phyloP scores from a whole-genome alignment of 257 asterid species.

The Paraleonurus japonicus region DNA sequence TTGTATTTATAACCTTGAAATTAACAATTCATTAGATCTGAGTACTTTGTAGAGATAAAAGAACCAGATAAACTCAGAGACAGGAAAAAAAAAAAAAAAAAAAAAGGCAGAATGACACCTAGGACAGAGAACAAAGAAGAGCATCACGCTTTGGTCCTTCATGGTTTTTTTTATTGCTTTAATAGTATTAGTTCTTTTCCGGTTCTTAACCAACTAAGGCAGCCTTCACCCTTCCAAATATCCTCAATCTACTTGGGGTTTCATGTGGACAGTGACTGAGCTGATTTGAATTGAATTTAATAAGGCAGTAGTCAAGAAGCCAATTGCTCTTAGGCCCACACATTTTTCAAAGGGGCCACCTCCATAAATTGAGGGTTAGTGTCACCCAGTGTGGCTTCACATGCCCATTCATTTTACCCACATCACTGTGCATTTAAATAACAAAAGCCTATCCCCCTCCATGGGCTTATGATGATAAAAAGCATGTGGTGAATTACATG shows the following conservation, averaged over 20 bases:
- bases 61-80: constrained; percentile 10
- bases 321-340: constrained; percentile 50
- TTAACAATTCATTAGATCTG: background rate
- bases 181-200: constrained; percentile 18
- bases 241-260: constrained; percentile 18
- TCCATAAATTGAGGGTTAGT: constrained; percentile 53
- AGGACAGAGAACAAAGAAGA: constrained; percentile 21
- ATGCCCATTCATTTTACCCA: constrained; percentile 55
- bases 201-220: constrained; percentile 25
- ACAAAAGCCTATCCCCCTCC: background rate
- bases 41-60: constrained; percentile 6
- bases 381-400: constrained; percentile 53
- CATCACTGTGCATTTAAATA: constrained; percentile 37
- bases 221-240: constrained; percentile 22
- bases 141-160: constrained; percentile 27
- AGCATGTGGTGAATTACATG: background rate
- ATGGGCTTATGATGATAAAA: background rate
- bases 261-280: constrained; percentile 43
- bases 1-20: background rate
- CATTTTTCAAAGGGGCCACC: constrained; percentile 47
- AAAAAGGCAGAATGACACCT: constrained; percentile 21
- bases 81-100: constrained; percentile 21
- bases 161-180: constrained; percentile 8
- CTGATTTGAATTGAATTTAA: constrained; percentile 35
- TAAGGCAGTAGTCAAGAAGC: constrained; percentile 38